Evolutionary conservation across 257 asterid species (phyloP).

Genomic region (Forsythia viridissima): DNA sequence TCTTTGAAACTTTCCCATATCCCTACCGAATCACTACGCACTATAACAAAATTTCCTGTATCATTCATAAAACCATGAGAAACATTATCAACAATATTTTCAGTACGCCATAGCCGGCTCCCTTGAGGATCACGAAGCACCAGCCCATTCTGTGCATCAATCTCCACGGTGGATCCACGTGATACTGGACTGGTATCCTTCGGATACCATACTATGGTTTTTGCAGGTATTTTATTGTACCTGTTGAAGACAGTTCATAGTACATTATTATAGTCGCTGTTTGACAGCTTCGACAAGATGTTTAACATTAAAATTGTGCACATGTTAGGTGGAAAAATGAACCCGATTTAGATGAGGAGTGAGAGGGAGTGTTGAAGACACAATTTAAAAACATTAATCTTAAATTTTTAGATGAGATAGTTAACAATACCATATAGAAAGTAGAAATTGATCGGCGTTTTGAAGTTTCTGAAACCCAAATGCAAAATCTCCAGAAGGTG

Average conservation of each 20-base stretch:
- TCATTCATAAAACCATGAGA: slow-evolving; percentile 46
- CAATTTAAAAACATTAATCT: too few relatives aligned
- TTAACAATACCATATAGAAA: slow-evolving; percentile 46
- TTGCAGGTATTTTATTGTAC: slow-evolving; percentile 36
- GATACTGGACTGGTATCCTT: slow-evolving; percentile 33
- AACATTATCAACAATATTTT: slow-evolving; percentile 17
- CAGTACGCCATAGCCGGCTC: slow-evolving; percentile 21
- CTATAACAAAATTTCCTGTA: slow-evolving; percentile 53
- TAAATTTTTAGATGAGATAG: background rate
- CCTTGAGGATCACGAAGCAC: slow-evolving; percentile 41
- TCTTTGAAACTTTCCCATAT: slow-evolving; percentile 58
- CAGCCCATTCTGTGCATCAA: slow-evolving; percentile 35
- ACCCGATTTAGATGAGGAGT: too few relatives aligned
- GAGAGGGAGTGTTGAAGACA: background rate
- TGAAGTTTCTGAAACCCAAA: slow-evolving; percentile 51
- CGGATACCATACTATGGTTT: slow-evolving; percentile 55
- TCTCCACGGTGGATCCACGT: slow-evolving; percentile 39
- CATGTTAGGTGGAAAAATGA: too few relatives aligned
- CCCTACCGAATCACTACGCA: slow-evolving; percentile 10
- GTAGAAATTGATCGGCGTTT: slow-evolving; percentile 31
- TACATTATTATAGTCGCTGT: background rate
- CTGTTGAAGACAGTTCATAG: background rate
- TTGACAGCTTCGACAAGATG: too few relatives aligned
- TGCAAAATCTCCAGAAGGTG: slow-evolving; percentile 57
- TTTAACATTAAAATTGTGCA: too few relatives aligned